These are phyloP conservation scores for Lactarius hengduanensis DNA, from an alignment of 768 basidiomycete species.

Conservation along the genomic window DNA sequence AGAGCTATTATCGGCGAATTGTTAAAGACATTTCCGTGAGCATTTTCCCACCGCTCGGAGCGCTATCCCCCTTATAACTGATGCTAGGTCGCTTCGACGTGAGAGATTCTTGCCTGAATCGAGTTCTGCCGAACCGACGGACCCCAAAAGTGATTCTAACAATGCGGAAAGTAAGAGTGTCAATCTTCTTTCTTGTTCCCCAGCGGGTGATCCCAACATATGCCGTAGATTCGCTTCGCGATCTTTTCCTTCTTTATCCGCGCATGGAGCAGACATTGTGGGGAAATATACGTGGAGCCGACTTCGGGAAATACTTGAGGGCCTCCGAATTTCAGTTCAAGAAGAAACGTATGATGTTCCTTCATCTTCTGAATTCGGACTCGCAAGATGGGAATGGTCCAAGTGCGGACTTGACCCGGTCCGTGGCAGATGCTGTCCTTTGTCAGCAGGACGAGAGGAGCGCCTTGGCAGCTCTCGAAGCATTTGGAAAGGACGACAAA, in stretches of 20 bases:
- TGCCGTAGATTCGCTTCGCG: conserved; percentile 1
- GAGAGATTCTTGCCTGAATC: neutral
- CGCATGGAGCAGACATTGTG: neutral
- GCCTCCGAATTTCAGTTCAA: neutral
- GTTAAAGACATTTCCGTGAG: neutral
- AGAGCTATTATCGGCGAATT: neutral
- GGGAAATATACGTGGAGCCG: neutral
- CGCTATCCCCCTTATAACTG: neutral
- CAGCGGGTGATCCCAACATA: neutral
- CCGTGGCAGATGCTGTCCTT: neutral
- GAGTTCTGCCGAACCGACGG: neutral
- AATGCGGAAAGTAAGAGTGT: neutral
- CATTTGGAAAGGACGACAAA: neutral
- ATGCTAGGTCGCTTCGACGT: neutral
- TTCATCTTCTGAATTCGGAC: neutral
- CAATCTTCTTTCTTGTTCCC: neutral
- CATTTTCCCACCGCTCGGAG: neutral
- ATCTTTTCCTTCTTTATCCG: neutral
- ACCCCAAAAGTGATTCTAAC: neutral
- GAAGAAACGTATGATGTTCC: conserved; percentile 4
- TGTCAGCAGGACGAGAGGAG: neutral
- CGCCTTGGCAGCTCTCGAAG: neutral
- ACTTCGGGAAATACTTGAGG: neutral
- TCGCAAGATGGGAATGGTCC: neutral
- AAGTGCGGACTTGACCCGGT: neutral